phyloP scores from a whole-genome alignment of 2,329 filamentous ascomycete genomes.

The Diaporthe humulicola region DNA sequence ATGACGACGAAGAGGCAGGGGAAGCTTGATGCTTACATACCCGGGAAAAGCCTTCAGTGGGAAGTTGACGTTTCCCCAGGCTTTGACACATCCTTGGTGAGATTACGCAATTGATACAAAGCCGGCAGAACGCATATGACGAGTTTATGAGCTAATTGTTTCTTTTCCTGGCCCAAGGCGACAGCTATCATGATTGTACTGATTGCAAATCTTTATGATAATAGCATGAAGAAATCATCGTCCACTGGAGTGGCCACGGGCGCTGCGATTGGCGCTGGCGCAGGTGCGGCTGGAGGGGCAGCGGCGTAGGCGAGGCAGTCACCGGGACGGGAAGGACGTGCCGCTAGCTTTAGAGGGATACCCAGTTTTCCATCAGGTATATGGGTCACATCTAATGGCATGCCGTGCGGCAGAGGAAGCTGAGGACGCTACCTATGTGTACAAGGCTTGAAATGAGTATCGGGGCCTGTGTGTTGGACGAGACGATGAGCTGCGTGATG shows the following conservation, averaged over 20 bases:
- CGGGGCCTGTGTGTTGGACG: no score
- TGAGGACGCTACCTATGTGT: neutral
- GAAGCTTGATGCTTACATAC: constrained; percentile 4
- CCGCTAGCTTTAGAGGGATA: neutral
- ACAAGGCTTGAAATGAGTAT: no score
- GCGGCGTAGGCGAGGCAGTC: neutral
- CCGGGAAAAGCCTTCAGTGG: neutral
- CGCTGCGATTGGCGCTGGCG: neutral
- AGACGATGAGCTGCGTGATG: no score
- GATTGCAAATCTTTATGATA: constrained; percentile 10
- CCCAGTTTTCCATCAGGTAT: neutral
- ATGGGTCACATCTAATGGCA: neutral
- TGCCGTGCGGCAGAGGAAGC: neutral
- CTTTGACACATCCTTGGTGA: constrained; percentile 24
- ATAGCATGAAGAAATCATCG: neutral
- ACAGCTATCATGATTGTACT: neutral
- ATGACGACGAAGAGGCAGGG: constrained; percentile 16
- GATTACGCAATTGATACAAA: neutral
- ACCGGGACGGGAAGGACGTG: neutral
- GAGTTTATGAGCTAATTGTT: neutral
- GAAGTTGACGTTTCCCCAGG: constrained; percentile 11
- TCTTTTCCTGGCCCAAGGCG: neutral
- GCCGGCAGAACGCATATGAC: neutral
- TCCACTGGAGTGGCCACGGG: neutral
- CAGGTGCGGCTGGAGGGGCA: neutral